phyloP scores from a whole-genome alignment of 2,329 filamentous ascomycete species.

The Phialophora chinensis region DNA sequence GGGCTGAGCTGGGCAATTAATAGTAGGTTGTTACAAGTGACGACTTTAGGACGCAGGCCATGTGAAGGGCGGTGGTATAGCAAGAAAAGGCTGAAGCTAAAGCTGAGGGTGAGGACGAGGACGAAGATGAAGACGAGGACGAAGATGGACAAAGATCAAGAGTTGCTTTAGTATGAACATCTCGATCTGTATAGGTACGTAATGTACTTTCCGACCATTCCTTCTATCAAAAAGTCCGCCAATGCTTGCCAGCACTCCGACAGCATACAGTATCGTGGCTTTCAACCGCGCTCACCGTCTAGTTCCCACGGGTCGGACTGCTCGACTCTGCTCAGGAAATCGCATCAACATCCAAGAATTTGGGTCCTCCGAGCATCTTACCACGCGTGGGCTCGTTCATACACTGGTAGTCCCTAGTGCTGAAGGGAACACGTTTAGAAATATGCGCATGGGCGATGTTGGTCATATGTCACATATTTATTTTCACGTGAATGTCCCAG shows the following conservation, averaged over 20 bases:
- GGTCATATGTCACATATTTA: not conserved
- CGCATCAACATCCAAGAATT: not conserved
- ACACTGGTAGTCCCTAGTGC: not conserved
- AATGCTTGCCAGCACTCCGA: not conserved
- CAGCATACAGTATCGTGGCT: not conserved
- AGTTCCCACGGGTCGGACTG: not conserved
- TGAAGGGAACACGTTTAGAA: not conserved
- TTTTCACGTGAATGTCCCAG: not conserved
- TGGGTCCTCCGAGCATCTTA: not conserved
- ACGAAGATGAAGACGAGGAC: not conserved
- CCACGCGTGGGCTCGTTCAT: not conserved
- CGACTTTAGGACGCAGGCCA: not conserved
- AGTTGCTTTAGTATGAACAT: not conserved
- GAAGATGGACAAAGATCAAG: no score
- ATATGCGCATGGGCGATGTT: not conserved
- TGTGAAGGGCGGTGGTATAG: not conserved
- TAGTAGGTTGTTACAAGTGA: no score
- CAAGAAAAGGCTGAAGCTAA: not conserved
- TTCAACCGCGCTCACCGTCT: not conserved
- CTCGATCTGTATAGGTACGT: not conserved
- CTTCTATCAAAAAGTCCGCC: not conserved
- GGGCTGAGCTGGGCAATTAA: no score
- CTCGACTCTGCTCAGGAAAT: not conserved
- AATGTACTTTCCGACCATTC: not conserved
- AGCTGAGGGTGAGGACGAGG: no score